Evolutionary conservation across 2,329 filamentous ascomycete genomes (phyloP).

Genomic region (Fusarium zealandicum): DNA sequence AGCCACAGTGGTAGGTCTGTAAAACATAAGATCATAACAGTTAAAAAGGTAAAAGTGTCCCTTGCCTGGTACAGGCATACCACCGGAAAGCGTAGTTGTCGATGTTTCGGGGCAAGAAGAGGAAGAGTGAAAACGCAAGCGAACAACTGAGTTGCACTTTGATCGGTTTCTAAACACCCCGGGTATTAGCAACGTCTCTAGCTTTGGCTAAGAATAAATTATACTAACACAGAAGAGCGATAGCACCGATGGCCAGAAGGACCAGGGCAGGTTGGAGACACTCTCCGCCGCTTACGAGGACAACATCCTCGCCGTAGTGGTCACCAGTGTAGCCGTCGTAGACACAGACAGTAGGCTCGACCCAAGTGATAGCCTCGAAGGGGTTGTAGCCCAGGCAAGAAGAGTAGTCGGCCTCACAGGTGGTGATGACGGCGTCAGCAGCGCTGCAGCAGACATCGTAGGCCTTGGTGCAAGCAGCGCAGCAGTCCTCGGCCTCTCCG

Average conservation of each 20-base stretch:
- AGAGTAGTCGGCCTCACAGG: slow-evolving; percentile 23
- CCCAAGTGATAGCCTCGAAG: slow-evolving; percentile 14
- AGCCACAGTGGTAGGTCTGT: slow-evolving; percentile 16
- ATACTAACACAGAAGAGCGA: slow-evolving; percentile 30
- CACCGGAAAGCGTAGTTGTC: slow-evolving; percentile 17
- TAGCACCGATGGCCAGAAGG: slow-evolving; percentile 22
- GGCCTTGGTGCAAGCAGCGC: slow-evolving; percentile 13
- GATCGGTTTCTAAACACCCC: slow-evolving; percentile 7
- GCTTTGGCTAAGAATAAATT: rapidly evolving
- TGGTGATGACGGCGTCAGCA: slow-evolving; percentile 18
- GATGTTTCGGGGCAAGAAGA: slow-evolving; percentile 14
- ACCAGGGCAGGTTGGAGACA: slow-evolving; percentile 25
- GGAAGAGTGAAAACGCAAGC: slow-evolving; percentile 18
- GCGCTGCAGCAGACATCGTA: slow-evolving; percentile 28
- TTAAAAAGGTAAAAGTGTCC: slow-evolving; percentile 9
- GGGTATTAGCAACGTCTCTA: background rate
- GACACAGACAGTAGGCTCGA: slow-evolving; percentile 30
- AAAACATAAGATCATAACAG: slow-evolving; percentile 16
- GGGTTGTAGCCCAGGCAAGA: slow-evolving; percentile 30
- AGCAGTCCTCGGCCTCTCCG: slow-evolving; percentile 15
- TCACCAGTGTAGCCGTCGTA: slow-evolving; percentile 8
- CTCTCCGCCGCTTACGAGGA: slow-evolving; percentile 27
- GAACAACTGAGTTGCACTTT: slow-evolving; percentile 1
- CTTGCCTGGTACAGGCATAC: slow-evolving; percentile 17
- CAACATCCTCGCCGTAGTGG: slow-evolving; percentile 16